Evolutionary conservation across 2,329 filamentous ascomycete genomes (phyloP).

Genomic region (Apiospora aurea): DNA sequence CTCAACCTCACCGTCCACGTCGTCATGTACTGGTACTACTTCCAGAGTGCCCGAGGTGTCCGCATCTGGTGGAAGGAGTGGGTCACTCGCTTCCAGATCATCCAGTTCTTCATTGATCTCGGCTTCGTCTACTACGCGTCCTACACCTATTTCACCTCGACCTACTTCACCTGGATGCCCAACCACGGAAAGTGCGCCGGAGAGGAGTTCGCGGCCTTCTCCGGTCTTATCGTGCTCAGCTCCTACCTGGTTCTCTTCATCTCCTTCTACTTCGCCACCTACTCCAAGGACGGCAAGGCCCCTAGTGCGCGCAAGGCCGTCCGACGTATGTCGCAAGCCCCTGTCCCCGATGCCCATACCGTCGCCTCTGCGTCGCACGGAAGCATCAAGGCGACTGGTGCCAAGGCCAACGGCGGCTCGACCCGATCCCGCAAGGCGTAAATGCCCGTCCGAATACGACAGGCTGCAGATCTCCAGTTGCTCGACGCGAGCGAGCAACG

Average conservation of each 20-base stretch:
- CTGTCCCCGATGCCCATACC: conserved; percentile 82
- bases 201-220: conserved; percentile 94
- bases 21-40: conserved; percentile 99
- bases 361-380: conserved; percentile 68
- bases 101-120: conserved; percentile 96
- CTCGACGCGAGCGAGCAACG: background rate
- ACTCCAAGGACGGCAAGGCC: conserved; percentile 84
- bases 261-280: conserved; percentile 97
- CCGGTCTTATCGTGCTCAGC: conserved; percentile 89
- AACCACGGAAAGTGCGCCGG: conserved; percentile 88
- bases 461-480: conserved; percentile 25
- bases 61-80: conserved; percentile 99
- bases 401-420: conserved; percentile 65
- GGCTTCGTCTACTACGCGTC: conserved; percentile 98
- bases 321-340: conserved; percentile 69
- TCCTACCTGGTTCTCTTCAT: conserved; percentile 99
- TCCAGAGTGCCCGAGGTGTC: conserved; percentile 95
- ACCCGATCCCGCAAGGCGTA: conserved; percentile 77
- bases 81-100: conserved; percentile 97
- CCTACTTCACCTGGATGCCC: conserved; percentile 86
- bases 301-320: conserved; percentile 81
- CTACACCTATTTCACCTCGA: conserved; percentile 97
- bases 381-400: conserved; percentile 60
- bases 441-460: conserved; percentile 29
- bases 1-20: conserved; percentile 95